phyloP scores from a whole-genome alignment of 2,329 filamentous ascomycete genomes.

The Pseudogymnoascus sp. region DNA sequence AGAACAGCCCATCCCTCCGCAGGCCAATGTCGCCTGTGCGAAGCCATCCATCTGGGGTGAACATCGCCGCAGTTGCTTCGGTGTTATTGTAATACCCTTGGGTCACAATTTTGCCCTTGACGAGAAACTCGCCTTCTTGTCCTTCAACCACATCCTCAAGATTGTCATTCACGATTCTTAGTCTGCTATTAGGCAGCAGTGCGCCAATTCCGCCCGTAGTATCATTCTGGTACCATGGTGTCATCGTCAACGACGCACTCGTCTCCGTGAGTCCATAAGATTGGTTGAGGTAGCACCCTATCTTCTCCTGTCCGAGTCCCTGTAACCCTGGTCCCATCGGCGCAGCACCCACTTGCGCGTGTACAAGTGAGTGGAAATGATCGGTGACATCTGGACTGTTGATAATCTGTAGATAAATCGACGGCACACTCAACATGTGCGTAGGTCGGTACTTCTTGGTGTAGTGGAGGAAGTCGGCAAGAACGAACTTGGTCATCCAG shows the following conservation, averaged over 20 bases:
- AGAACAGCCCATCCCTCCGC: constrained; percentile 32
- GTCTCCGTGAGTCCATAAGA: constrained; percentile 84
- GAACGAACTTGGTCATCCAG: constrained; percentile 57
- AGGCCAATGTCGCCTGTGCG: constrained; percentile 37
- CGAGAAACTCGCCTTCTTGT: constrained; percentile 20
- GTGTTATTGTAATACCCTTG: constrained; percentile 31
- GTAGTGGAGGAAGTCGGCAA: constrained; percentile 46
- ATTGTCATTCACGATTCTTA: constrained; percentile 55
- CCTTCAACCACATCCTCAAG: constrained; percentile 39
- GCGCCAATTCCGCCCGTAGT: constrained; percentile 52
- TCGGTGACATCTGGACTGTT: constrained; percentile 44
- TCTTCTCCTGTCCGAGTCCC: constrained; percentile 60
- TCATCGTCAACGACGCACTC: constrained; percentile 65
- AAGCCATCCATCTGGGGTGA: constrained; percentile 29
- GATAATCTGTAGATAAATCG: constrained; percentile 51
- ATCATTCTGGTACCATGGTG: constrained; percentile 49
- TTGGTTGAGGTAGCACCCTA: constrained; percentile 72
- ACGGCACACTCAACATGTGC: constrained; percentile 51
- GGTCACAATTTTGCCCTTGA: constrained; percentile 27
- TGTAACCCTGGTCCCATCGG: constrained; percentile 42
- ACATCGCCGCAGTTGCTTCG: constrained; percentile 23
- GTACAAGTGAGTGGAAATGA: neutral
- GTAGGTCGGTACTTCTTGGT: constrained; percentile 43
- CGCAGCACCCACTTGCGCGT: constrained; percentile 33
- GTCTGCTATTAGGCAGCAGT: constrained; percentile 60